Evolutionary conservation across 805 yeast genomes (phyloP).

Genomic region (Diddensiella santjacobensis): DNA sequence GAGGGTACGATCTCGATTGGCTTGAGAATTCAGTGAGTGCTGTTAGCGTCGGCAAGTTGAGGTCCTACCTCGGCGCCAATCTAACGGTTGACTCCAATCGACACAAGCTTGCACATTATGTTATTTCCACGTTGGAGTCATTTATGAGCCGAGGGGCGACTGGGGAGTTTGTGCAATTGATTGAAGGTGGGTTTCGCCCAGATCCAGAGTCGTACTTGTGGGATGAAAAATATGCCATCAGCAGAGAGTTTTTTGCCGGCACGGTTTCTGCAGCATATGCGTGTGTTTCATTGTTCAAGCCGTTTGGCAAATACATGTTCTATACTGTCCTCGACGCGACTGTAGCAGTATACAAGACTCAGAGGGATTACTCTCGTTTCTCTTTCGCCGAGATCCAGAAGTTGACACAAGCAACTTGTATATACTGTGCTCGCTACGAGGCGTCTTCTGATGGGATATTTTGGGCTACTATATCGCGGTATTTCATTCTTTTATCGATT

Average conservation of each 20-base stretch:
- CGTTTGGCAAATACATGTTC: constrained; percentile 2
- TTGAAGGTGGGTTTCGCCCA: neutral
- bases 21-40: neutral
- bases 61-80: neutral
- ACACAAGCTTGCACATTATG: neutral
- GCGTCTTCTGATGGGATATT: neutral
- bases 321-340: neutral
- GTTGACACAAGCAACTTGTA: neutral
- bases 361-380: constrained; percentile 8
- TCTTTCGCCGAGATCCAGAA: neutral
- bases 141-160: neutral
- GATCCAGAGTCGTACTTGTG: neutral
- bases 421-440: neutral
- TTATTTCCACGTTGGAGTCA: neutral
- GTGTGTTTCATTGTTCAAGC: neutral
- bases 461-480: neutral
- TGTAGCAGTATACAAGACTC: neutral
- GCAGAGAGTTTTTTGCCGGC: neutral
- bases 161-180: neutral
- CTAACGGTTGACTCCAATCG: neutral
- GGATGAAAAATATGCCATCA: neutral
- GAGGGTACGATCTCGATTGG: neutral
- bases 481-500: neutral
- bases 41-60: constrained; percentile 2
- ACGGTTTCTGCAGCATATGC: neutral